A percentile compares a stretch with the other conserved stretches of the same genome.
phyloP scores from a whole-genome alignment of 345 rosid genomes.

The Gossypium sturtianum region DNA sequence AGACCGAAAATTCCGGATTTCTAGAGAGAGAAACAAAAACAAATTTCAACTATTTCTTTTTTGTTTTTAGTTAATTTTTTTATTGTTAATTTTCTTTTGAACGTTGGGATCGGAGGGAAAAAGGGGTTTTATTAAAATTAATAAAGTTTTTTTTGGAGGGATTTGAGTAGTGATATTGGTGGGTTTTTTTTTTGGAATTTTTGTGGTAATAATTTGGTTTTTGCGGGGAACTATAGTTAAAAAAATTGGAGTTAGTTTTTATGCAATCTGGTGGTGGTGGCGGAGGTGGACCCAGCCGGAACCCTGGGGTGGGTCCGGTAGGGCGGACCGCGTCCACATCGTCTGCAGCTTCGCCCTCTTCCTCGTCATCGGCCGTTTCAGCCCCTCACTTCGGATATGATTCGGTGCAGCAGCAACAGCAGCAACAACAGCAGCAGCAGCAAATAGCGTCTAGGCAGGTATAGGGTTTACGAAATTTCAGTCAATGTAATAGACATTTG shows the following conservation, averaged over 20 bases:
- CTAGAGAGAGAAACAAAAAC: slow-evolving; percentile 27
- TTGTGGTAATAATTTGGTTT: slow-evolving; percentile 16
- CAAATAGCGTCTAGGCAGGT: slow-evolving; percentile 73
- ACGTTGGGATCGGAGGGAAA: slow-evolving; percentile 60
- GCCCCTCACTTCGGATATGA: slow-evolving; percentile 59
- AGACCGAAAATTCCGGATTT: slow-evolving; percentile 41
- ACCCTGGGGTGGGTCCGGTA: slow-evolving; percentile 44
- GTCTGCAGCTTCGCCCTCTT: slow-evolving; percentile 91
- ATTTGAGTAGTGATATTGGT: slow-evolving; percentile 16
- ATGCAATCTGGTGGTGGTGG: slow-evolving; percentile 86
- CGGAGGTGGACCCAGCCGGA: slow-evolving; percentile 79
- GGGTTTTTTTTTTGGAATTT: background rate
- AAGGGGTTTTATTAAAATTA: slow-evolving; percentile 22
- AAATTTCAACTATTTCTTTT: slow-evolving; percentile 9
- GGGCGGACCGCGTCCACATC: slow-evolving; percentile 87
- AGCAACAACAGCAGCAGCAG: slow-evolving; percentile 52
- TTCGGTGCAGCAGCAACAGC: slow-evolving; percentile 61
- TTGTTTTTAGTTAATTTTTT: slow-evolving; percentile 2
- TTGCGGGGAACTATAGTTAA: slow-evolving; percentile 20
- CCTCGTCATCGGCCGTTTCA: slow-evolving; percentile 89
- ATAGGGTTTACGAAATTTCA: slow-evolving; percentile 11
- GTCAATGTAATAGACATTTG: slow-evolving; percentile 1
- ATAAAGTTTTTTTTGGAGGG: slow-evolving; percentile 39
- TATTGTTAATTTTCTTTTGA: slow-evolving; percentile 28
- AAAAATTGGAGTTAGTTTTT: slow-evolving; percentile 19